These are phyloP conservation scores for Penicillium nucicola DNA, from an alignment of 495 filamentous ascomycete species.

Conservation along the genomic window DNA sequence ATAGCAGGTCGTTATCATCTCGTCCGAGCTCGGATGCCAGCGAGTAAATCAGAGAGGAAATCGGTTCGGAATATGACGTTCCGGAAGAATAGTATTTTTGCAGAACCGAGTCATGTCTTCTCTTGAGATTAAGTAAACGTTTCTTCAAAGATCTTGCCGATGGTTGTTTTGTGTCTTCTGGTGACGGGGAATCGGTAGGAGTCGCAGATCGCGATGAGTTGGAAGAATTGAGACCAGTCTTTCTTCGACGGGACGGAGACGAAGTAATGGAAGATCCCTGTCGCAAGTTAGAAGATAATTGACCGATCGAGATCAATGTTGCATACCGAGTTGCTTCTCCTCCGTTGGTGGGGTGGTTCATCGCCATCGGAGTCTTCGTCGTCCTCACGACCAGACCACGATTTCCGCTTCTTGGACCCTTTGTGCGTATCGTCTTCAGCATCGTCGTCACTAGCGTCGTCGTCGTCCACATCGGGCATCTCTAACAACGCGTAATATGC, in stretches of 20 bases:
- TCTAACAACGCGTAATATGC: conserved; percentile 78
- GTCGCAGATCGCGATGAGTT: conserved; percentile 46
- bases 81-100: conserved; percentile 80
- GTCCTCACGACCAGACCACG: conserved; percentile 71
- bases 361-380: conserved; percentile 67
- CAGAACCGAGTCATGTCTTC: conserved; percentile 70
- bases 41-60: conserved; percentile 90
- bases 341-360: conserved; percentile 69
- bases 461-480: conserved; percentile 85
- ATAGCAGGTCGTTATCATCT: conserved; percentile 94
- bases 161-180: conserved; percentile 57
- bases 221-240: conserved; percentile 35
- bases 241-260: conserved; percentile 43
- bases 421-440: conserved; percentile 36
- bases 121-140: conserved; percentile 67
- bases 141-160: conserved; percentile 68
- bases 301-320: not conserved
- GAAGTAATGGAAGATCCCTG: conserved; percentile 60
- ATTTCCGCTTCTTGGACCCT: conserved; percentile 72
- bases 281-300: conserved; percentile 20
- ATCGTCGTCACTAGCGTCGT: conserved; percentile 45
- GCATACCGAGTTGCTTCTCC: conserved; percentile 82
- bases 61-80: conserved; percentile 89
- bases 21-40: conserved; percentile 91
- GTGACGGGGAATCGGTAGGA: conserved; percentile 51